phyloP scores from a whole-genome alignment of 495 filamentous ascomycete genomes.

The Tuber calosporum region DNA sequence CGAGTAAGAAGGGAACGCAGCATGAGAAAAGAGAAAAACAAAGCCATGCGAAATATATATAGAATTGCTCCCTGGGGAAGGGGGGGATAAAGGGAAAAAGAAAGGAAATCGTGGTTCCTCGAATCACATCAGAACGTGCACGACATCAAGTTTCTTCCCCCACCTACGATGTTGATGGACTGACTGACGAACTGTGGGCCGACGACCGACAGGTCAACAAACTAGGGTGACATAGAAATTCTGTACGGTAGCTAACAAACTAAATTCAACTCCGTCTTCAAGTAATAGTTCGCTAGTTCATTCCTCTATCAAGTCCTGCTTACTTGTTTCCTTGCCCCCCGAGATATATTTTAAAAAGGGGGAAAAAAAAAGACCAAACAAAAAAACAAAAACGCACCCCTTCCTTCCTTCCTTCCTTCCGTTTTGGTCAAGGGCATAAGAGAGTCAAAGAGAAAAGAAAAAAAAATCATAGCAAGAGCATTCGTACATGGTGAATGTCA shows the following conservation, averaged over 20 bases:
- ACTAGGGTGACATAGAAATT: background rate
- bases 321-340: background rate
- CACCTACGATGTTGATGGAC: background rate
- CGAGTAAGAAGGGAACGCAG: background rate
- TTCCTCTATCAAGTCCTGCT: background rate
- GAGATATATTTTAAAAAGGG: background rate
- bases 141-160: background rate
- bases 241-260: background rate
- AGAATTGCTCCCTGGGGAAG: background rate
- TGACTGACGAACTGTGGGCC: background rate
- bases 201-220: background rate
- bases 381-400: background rate
- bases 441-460: background rate
- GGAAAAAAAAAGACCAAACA: background rate
- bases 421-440: background rate
- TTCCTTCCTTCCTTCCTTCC: background rate
- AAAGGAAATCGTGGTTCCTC: background rate
- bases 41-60: background rate
- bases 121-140: background rate
- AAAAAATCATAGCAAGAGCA: slow-evolving; percentile 6
- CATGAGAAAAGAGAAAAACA: background rate
- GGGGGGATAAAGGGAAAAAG: background rate
- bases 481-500: slow-evolving; percentile 15
- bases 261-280: background rate
- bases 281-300: background rate